These are phyloP conservation scores for Saccharata proteae DNA, from an alignment of 2,329 filamentous ascomycete species.

Conservation along the genomic window DNA sequence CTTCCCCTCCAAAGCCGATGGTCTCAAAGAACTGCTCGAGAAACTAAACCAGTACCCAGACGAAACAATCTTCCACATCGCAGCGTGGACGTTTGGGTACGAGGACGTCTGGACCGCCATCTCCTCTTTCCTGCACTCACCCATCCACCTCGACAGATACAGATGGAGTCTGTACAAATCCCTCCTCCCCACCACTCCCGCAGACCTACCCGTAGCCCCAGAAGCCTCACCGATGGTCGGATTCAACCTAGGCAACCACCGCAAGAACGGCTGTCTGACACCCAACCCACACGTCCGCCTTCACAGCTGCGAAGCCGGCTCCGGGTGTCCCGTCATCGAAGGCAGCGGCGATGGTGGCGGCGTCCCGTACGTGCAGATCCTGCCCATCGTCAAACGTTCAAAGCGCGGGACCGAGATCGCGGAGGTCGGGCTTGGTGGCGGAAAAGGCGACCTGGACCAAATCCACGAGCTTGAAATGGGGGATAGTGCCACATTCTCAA, in stretches of 20 bases:
- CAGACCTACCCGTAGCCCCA: conserved; percentile 32
- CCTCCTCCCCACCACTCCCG: conserved; percentile 27
- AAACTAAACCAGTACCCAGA: conserved; percentile 57
- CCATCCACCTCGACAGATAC: conserved; percentile 76
- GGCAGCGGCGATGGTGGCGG: conserved; percentile 30
- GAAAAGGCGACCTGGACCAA: conserved; percentile 60
- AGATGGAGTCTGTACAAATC: conserved; percentile 62
- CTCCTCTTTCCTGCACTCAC: conserved; percentile 53
- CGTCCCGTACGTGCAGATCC: conserved; percentile 65
- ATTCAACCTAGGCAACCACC: conserved; percentile 60
- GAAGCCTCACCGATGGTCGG: conserved; percentile 61
- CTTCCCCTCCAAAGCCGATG: conserved; percentile 59
- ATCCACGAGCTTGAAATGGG: conserved; percentile 53
- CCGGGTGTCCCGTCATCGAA: conserved; percentile 43
- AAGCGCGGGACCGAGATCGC: conserved; percentile 49
- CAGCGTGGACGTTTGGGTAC: conserved; percentile 87
- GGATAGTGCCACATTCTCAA: conserved; percentile 34
- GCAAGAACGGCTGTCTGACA: conserved; percentile 61
- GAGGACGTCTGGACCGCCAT: conserved; percentile 86
- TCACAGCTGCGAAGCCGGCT: conserved; percentile 76
- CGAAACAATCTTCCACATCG: conserved; percentile 70
- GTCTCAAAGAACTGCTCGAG: conserved; percentile 58
- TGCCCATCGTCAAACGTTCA: conserved; percentile 60
- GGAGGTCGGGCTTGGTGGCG: conserved; percentile 69
- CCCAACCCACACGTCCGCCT: conserved; percentile 49